phyloP scores from a whole-genome alignment of 805 yeast genomes.

The Torulaspora maleeae region DNA sequence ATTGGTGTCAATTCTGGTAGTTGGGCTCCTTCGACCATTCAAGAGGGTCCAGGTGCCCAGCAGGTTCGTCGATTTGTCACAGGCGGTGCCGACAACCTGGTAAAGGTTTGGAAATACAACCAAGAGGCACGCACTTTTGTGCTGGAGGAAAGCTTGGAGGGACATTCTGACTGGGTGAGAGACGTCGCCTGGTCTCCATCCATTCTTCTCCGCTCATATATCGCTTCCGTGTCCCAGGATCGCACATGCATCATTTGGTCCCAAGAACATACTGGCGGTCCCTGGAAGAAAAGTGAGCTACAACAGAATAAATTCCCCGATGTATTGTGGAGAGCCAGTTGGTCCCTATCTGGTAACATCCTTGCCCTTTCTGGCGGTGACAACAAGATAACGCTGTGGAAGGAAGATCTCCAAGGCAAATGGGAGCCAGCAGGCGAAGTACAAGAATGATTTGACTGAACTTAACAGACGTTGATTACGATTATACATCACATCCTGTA shows the following conservation, averaged over 20 bases:
- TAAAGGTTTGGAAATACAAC: slow-evolving; percentile 82
- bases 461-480: background rate
- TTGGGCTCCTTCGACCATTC: slow-evolving; percentile 70
- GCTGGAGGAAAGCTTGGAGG: slow-evolving; percentile 73
- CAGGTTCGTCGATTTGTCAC: slow-evolving; percentile 75
- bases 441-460: slow-evolving; percentile 50
- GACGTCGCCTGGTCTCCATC: slow-evolving; percentile 99
- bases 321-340: slow-evolving; percentile 96
- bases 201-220: slow-evolving; percentile 75
- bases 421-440: slow-evolving; percentile 99
- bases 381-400: slow-evolving; percentile 93
- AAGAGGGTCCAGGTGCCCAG: slow-evolving; percentile 35
- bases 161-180: slow-evolving; percentile 97
- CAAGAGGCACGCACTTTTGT: slow-evolving; percentile 52
- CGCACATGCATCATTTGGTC: slow-evolving; percentile 94
- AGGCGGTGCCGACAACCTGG: slow-evolving; percentile 93
- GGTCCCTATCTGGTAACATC: slow-evolving; percentile 95
- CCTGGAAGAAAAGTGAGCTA: slow-evolving; percentile 78
- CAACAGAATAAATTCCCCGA: slow-evolving; percentile 85
- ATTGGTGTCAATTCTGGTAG: slow-evolving; percentile 92
- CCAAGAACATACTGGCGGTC: slow-evolving; percentile 57
- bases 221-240: slow-evolving; percentile 97
- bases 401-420: slow-evolving; percentile 83
- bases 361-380: slow-evolving; percentile 96
- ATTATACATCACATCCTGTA: slow-evolving; percentile 4